These are phyloP conservation scores for Clavispora asparagi DNA, from an alignment of 805 yeast species.

Conservation along the genomic window DNA sequence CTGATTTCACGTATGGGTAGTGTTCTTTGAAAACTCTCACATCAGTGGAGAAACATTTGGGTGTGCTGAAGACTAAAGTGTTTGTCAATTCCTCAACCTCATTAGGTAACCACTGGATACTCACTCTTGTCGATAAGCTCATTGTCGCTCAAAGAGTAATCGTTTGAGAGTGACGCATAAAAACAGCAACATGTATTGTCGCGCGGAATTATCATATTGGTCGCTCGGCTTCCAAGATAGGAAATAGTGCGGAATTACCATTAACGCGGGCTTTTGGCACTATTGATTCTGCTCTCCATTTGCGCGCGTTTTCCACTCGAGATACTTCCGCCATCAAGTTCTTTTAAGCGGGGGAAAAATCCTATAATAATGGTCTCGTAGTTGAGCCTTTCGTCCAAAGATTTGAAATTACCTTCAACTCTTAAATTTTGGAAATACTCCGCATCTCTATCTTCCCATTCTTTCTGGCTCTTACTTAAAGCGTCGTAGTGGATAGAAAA, in stretches of 20 bases:
- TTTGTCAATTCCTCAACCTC: constrained; percentile 38
- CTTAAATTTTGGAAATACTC: constrained; percentile 22
- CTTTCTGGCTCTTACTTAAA: constrained; percentile 27
- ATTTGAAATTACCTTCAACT: constrained; percentile 13
- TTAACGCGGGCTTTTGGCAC: neutral
- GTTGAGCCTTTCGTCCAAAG: constrained; percentile 20
- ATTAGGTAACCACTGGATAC: constrained; percentile 49
- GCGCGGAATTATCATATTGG: neutral
- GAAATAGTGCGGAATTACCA: neutral
- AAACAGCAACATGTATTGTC: neutral
- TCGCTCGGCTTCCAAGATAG: neutral
- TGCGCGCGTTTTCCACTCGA: constrained; percentile 8
- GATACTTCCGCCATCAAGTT: constrained; percentile 33
- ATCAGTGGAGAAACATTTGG: constrained; percentile 44
- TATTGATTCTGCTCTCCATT: neutral
- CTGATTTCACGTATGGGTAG: constrained; percentile 10
- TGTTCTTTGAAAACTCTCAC: constrained; percentile 24
- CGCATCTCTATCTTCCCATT: constrained; percentile 38
- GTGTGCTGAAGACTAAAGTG: constrained; percentile 46
- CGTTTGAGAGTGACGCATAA: neutral
- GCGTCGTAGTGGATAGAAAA: constrained; percentile 44
- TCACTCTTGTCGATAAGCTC: constrained; percentile 42
- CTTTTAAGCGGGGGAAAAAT: constrained; percentile 27
- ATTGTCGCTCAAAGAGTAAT: constrained; percentile 4
- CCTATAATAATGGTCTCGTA: constrained; percentile 33